phyloP scores from a whole-genome alignment of 2,329 filamentous ascomycete species.

The Niveomyces coronatus region DNA sequence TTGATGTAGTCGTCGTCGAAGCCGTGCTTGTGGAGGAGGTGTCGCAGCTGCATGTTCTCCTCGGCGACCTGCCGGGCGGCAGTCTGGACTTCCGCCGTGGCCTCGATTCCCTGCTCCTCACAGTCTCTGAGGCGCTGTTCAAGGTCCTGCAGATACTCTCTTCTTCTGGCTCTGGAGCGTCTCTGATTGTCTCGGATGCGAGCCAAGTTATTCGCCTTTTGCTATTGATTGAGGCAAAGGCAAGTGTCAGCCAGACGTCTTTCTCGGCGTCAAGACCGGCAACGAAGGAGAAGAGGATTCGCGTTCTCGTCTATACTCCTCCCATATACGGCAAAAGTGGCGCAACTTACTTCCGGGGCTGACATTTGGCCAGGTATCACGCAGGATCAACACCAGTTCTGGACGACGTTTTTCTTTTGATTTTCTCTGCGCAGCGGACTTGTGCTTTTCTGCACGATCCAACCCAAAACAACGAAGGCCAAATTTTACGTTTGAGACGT shows the following conservation, averaged over 20 bases:
- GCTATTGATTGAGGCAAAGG: conserved; percentile 14
- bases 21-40: conserved; percentile 47
- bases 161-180: conserved; percentile 61
- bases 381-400: too few relatives aligned
- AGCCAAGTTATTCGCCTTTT: conserved; percentile 30
- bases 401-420: too few relatives aligned
- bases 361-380: conserved; percentile 19
- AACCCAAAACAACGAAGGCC: too few relatives aligned
- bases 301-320: too few relatives aligned
- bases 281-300: not conserved
- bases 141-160: conserved; percentile 61
- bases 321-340: not conserved
- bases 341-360: conserved; percentile 20
- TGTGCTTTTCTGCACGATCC: too few relatives aligned
- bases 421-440: too few relatives aligned
- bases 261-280: not conserved
- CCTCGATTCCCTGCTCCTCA: conserved; percentile 56
- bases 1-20: conserved; percentile 46
- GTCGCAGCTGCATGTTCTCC: conserved; percentile 56
- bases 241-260: not conserved
- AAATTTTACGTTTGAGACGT: too few relatives aligned
- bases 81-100: conserved; percentile 59
- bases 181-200: conserved; percentile 70
- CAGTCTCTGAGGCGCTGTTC: conserved; percentile 51
- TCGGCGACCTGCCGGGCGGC: conserved; percentile 58